These are phyloP conservation scores for Rhodamnia argentea DNA, from an alignment of 345 rosid species.

Conservation along the genomic window DNA sequence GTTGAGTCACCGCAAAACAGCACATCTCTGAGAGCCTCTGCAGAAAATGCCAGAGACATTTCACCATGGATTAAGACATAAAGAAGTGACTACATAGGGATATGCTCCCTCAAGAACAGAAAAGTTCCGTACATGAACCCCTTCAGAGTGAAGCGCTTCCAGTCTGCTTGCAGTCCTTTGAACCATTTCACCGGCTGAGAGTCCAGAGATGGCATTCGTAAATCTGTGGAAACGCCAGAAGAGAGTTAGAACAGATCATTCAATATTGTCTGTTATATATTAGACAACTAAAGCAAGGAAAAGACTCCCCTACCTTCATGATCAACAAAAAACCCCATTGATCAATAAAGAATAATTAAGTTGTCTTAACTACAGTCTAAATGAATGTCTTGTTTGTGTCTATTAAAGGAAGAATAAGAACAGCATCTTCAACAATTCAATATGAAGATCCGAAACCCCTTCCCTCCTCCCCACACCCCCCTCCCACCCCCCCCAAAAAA, in stretches of 20 bases:
- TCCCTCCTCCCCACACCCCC: too few species aligned
- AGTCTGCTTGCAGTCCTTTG: constrained; percentile 82
- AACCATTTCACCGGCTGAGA: constrained; percentile 52
- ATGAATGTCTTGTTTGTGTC: neutral
- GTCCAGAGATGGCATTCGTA: constrained; percentile 59
- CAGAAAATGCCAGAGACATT: constrained; percentile 5
- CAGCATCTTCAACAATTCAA: neutral
- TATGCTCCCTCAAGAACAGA: neutral
- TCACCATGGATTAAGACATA: neutral
- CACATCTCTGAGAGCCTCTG: constrained; percentile 97
- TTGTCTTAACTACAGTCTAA: neutral
- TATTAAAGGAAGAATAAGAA: neutral
- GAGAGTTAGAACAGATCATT: neutral
- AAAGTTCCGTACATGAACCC: constrained; percentile 70
- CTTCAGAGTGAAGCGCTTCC: constrained; percentile 92
- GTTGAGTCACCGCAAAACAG: constrained; percentile 76
- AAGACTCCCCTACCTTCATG: neutral
- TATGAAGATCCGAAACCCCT: neutral
- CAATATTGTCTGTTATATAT: neutral
- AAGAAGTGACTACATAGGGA: neutral
- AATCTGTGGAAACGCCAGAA: constrained; percentile 43
- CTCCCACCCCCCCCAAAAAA: too few species aligned
- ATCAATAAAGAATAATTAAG: neutral
- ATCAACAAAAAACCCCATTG: neutral
- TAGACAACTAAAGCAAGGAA: neutral